Conservation (phyloP, 1,284 basidiomycete species). For the Cryptococcus sp. region DNA sequence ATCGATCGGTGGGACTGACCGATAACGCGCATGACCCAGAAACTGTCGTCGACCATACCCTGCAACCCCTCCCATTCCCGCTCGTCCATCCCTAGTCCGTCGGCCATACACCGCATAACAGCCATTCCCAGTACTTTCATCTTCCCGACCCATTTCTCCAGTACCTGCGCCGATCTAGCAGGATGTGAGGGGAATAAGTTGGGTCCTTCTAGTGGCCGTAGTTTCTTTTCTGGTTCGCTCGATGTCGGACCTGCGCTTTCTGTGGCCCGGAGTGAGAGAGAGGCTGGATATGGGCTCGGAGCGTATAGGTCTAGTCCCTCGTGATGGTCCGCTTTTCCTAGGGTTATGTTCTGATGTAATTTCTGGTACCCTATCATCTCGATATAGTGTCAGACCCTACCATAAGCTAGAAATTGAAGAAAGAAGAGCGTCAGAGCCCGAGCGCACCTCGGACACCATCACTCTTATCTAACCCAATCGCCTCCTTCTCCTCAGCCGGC, state of each 20-base stretch:
- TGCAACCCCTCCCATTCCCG: constrained; percentile 70
- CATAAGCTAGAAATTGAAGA: no score
- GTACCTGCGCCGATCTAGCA: constrained; percentile 61
- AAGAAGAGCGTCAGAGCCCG: constrained; percentile 1
- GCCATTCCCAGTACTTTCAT: constrained; percentile 66
- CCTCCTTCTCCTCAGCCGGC: constrained; percentile 71
- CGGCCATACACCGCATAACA: constrained; percentile 65
- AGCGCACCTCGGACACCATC: constrained; percentile 70
- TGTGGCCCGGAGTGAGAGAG: not conserved
- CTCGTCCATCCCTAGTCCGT: constrained; percentile 68
- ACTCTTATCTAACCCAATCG: constrained; percentile 64
- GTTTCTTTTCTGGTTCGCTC: constrained; percentile 50
- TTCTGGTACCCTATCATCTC: constrained; percentile 44
- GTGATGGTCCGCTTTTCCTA: constrained; percentile 78
- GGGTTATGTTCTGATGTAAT: constrained; percentile 78
- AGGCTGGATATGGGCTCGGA: constrained; percentile 52
- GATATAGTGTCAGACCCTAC: not conserved
- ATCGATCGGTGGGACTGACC: constrained; percentile 55
- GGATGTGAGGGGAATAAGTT: constrained; percentile 72
- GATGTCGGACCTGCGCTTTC: not conserved
- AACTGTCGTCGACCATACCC: constrained; percentile 70
- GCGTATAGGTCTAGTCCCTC: constrained; percentile 80
- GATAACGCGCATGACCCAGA: constrained; percentile 83
- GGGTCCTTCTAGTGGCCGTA: constrained; percentile 57
- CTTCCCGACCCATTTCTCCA: constrained; percentile 72